Evolutionary conservation across 352 stramenopile genomes (phyloP), one percentile per base, ranked within the genome.

Genomic region (Pythium periplocum): DNA sequence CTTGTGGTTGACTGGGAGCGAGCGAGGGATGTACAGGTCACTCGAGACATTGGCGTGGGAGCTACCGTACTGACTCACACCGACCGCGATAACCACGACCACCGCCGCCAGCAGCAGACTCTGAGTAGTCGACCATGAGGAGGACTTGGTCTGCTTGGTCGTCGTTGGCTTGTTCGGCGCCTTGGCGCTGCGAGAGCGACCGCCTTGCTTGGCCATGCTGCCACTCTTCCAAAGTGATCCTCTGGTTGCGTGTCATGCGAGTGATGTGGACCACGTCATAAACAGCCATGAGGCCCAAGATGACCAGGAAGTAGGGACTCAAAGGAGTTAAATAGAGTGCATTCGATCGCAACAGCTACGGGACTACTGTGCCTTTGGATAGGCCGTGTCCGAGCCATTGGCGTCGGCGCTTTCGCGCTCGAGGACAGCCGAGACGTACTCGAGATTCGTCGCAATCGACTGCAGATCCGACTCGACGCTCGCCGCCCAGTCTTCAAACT

Each of bases 361-460:
- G 17, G 17, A 26, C 17, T 26, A 26, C 17, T 26, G 17, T 26
- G 17, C 17, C 17, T 26, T 26, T 26, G 17, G 17, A 26, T 26
- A 26, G 17, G 17, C 17, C 17, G 17, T 26, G 44, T 9, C 44
- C 8, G 38, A 42, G 38, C 45, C 45, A 17, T 34, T 38, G 26
- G 45, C 26, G 5, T 66, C 48, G 2, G 34, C 33, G 9, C 26
- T 57, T 9, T 66, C 59, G 11, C 52, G 52, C 54, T 89, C 75
- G 39, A 89, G 64, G 39, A 89, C 78, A 9, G 74, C 59, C 50
- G 62, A 80, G 11, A 89, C 73, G 51, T 89, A 87, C 56, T 89
- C 78, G 31, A 86, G 58, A 37, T 89, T 89, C 10, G 75, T 71
- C 43, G 78, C 71, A 44, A 89, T 73, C 4, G 57, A 62, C 38